Evolutionary conservation across 148 eudicot species (phyloP).

Genomic region (Simmondsia chinensis): DNA sequence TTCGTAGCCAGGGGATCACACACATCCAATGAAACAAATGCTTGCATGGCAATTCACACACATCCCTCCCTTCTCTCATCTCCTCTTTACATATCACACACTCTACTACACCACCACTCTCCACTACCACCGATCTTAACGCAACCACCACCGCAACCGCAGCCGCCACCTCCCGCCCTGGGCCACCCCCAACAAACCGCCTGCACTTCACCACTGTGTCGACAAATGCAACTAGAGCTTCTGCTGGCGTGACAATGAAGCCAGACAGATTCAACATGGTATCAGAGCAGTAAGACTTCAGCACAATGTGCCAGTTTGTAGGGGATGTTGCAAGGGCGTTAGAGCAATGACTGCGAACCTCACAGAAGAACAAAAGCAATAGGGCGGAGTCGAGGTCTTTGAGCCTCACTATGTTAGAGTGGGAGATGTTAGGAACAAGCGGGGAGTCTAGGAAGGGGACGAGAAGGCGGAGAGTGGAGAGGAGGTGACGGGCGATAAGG

Average conservation of each 20-base stretch:
- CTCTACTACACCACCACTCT: constrained; percentile 26
- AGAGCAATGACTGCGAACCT: constrained; percentile 29
- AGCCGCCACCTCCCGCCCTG: constrained; percentile 22
- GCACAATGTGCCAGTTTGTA: constrained; percentile 19
- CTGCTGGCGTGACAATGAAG: constrained; percentile 13
- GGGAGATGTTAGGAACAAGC: background rate
- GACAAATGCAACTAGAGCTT: constrained; percentile 25
- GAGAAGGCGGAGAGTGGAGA: constrained; percentile 34
- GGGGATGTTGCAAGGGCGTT: constrained; percentile 17
- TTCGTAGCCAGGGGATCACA: constrained; percentile 66
- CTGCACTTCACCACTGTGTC: constrained; percentile 41
- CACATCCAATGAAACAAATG: constrained; percentile 89
- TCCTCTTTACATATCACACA: constrained; percentile 75
- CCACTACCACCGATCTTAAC: constrained; percentile 41
- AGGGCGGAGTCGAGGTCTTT: constrained; percentile 54
- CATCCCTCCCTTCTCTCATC: constrained; percentile 71
- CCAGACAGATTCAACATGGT: constrained; percentile 26
- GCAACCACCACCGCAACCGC: constrained; percentile 43
- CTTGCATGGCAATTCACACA: constrained; percentile 70
- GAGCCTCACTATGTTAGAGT: constrained; percentile 14
- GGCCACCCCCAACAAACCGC: constrained; percentile 29
- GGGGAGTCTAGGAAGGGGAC: constrained; percentile 15
- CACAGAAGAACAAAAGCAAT: constrained; percentile 46
- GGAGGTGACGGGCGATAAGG: constrained; percentile 53
- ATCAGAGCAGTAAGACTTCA: constrained; percentile 14